Conservation (phyloP, 768 basidiomycete genomes). For the Mycena epipterygia region DNA sequence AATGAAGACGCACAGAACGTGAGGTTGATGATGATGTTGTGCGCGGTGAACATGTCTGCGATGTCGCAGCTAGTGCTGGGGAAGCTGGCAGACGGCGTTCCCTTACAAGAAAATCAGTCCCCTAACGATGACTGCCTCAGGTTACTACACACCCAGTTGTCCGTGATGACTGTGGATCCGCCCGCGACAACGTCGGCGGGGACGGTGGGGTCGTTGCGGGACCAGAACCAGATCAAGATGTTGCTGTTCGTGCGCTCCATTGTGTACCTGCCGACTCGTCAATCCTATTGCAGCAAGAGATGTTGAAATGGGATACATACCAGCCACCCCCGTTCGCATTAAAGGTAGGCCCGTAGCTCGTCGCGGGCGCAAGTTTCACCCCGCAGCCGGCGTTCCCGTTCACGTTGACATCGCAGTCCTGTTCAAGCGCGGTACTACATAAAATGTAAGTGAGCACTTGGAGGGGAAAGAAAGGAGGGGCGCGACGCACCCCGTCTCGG, state of each 20-base stretch:
- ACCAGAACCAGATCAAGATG: constrained; percentile 78
- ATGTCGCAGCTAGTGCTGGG: constrained; percentile 74
- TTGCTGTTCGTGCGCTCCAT: constrained; percentile 63
- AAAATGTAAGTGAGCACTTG: not conserved
- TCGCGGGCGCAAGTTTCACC: constrained; percentile 48
- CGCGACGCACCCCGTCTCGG: constrained; percentile 60
- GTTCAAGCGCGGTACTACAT: constrained; percentile 49
- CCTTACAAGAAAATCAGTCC: constrained; percentile 50
- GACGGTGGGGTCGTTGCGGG: constrained; percentile 54
- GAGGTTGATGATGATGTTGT: too few species aligned
- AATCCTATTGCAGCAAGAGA: not conserved
- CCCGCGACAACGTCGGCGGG: constrained; percentile 57
- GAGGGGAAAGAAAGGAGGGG: not conserved
- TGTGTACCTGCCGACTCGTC: constrained; percentile 58
- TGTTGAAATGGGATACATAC: constrained; percentile 54
- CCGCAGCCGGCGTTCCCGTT: constrained; percentile 66
- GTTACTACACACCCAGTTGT: constrained; percentile 56
- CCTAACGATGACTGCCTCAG: not conserved
- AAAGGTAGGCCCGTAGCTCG: constrained; percentile 71
- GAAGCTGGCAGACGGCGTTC: constrained; percentile 69
- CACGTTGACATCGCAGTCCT: constrained; percentile 59
- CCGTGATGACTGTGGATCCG: constrained; percentile 49
- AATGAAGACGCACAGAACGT: constrained; percentile 49
- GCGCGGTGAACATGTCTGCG: constrained; percentile 60
- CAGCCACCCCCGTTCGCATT: constrained; percentile 73